Percentiles rank a stretch among this genome's conserved stretches.
Conservation (phyloP, 176 grass and related monocot species). For the Alloteropsis semialata region DNA sequence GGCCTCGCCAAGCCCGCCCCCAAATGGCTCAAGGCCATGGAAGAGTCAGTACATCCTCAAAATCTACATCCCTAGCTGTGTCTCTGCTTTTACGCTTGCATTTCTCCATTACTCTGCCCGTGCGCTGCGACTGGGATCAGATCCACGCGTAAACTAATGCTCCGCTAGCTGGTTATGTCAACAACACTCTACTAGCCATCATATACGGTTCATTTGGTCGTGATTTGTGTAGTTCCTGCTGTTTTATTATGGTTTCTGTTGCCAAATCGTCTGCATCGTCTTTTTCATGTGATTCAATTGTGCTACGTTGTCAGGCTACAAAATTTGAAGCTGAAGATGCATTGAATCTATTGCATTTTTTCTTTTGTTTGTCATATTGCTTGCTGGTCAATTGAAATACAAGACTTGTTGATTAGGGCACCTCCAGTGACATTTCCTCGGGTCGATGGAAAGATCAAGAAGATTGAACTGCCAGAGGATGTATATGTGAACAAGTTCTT, state of each 20-base stretch:
- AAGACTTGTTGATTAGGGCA: slow-evolving; percentile 39
- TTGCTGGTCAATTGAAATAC: background rate
- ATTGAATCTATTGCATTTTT: background rate
- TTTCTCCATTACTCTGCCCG: too few species aligned
- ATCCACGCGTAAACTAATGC: background rate
- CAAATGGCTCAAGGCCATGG: slow-evolving; percentile 94
- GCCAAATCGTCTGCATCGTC: background rate
- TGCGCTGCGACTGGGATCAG: background rate
- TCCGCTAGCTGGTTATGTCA: too few species aligned
- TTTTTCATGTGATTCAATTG: background rate
- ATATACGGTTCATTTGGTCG: background rate
- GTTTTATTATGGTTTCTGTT: background rate
- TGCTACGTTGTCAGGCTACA: background rate
- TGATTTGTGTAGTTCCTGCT: background rate
- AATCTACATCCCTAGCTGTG: background rate
- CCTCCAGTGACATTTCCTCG: slow-evolving; percentile 69
- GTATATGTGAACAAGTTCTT: slow-evolving; percentile 66
- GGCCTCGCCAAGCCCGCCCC: slow-evolving; percentile 66
- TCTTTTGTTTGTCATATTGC: background rate
- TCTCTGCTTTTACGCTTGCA: background rate
- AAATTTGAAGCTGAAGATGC: background rate
- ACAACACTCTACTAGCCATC: too few species aligned
- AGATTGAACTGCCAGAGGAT: slow-evolving; percentile 64
- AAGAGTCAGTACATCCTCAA: slow-evolving; percentile 34
- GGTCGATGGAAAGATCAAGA: slow-evolving; percentile 56